phyloP scores from a whole-genome alignment of 805 yeast species.

The Candida tibetensis region DNA sequence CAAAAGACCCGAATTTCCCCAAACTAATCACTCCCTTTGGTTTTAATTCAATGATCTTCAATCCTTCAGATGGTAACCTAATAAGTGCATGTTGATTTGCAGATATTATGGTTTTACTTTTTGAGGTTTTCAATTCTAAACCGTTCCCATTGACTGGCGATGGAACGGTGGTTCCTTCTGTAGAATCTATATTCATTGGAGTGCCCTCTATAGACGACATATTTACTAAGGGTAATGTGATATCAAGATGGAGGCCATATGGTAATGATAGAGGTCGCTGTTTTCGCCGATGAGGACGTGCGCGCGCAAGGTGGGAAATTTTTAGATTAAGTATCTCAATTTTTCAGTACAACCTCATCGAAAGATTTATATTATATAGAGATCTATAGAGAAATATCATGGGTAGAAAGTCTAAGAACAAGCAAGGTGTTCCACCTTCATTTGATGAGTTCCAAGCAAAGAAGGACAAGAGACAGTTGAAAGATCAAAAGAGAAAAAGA shows the following conservation, averaged over 20 bases:
- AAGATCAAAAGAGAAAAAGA: slow-evolving; percentile 12
- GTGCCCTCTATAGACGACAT: no score
- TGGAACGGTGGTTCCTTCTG: not conserved
- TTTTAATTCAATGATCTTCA: slow-evolving; percentile 67
- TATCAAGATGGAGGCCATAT: not conserved
- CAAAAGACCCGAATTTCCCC: slow-evolving; percentile 91
- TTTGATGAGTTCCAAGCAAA: slow-evolving; percentile 70
- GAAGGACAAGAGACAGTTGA: slow-evolving; percentile 20
- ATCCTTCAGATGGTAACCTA: slow-evolving; percentile 76
- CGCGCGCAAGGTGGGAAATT: not conserved
- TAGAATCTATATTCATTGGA: not conserved
- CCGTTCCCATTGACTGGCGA: no score
- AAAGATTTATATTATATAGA: not conserved
- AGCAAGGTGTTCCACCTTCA: slow-evolving; percentile 90
- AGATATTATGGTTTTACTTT: slow-evolving; percentile 34
- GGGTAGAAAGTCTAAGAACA: slow-evolving; percentile 93
- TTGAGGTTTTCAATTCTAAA: no score
- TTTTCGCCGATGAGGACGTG: not conserved
- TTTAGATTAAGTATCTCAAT: not conserved
- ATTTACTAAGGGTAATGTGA: no score
- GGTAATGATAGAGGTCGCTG: not conserved
- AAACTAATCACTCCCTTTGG: slow-evolving; percentile 61
- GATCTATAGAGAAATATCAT: slow-evolving; percentile 30
- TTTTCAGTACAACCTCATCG: slow-evolving; percentile 10
- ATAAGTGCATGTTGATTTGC: slow-evolving; percentile 59